These are phyloP conservation scores for Thielaviopsis populi DNA, from an alignment of 2,329 filamentous ascomycete species.

Conservation along the genomic window DNA sequence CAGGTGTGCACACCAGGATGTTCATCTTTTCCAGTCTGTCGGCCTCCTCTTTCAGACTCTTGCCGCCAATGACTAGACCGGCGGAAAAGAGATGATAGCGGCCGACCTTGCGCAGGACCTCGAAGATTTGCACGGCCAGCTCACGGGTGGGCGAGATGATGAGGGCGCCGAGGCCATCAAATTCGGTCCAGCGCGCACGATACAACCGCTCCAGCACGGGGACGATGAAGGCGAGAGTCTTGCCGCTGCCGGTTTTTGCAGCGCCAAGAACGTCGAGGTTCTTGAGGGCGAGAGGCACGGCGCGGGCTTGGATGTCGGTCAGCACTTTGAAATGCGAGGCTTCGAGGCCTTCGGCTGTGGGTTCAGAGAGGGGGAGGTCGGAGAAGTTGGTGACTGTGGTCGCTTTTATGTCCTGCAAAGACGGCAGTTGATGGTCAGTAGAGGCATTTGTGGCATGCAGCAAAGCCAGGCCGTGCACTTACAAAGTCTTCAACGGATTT, in stretches of 20 bases:
- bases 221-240: constrained; percentile 83
- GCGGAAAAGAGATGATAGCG: constrained; percentile 82
- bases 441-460: background rate
- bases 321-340: constrained; percentile 77
- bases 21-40: constrained; percentile 85
- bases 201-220: constrained; percentile 89
- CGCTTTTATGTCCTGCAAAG: constrained; percentile 43
- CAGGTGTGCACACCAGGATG: constrained; percentile 88
- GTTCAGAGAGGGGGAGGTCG: constrained; percentile 70
- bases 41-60: constrained; percentile 73
- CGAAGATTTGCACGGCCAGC: constrained; percentile 91
- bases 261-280: constrained; percentile 81
- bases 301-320: constrained; percentile 81
- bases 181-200: constrained; percentile 73
- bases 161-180: constrained; percentile 80
- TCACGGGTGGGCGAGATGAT: constrained; percentile 91
- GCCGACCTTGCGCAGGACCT: constrained; percentile 81
- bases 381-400: constrained; percentile 53
- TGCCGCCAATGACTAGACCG: constrained; percentile 84
- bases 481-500: constrained; percentile 29
- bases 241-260: constrained; percentile 89
- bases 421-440: background rate
- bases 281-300: constrained; percentile 77
- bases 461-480: constrained; percentile 18
- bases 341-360: constrained; percentile 65